These are phyloP conservation scores for Pseudogymnoascus sp. DNA, from an alignment of 2,329 filamentous ascomycete species.

Conservation along the genomic window DNA sequence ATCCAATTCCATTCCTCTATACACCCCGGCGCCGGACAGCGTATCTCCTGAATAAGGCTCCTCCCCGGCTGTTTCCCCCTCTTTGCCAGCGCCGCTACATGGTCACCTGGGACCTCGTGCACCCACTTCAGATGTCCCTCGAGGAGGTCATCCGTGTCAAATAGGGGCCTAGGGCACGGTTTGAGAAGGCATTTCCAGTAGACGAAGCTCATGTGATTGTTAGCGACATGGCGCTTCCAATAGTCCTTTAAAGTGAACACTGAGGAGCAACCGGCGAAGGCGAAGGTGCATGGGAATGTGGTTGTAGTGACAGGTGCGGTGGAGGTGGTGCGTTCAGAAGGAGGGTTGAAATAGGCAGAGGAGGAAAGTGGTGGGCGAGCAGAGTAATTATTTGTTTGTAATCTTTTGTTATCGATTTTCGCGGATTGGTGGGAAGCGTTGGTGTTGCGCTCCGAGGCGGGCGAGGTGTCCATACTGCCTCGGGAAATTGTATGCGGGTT, in stretches of 20 bases:
- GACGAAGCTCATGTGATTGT: slow-evolving; percentile 69
- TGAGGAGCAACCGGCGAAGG: slow-evolving; percentile 66
- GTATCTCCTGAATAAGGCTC: neutral
- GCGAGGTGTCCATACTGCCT: neutral
- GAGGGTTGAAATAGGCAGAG: neutral
- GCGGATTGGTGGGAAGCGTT: neutral
- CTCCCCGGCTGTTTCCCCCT: neutral
- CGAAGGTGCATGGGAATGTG: slow-evolving; percentile 58
- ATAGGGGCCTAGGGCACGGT: slow-evolving; percentile 35
- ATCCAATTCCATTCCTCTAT: neutral
- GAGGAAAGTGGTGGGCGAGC: neutral
- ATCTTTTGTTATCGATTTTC: neutral
- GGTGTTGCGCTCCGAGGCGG: neutral
- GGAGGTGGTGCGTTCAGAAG: neutral
- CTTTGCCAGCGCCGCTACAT: neutral
- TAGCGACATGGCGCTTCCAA: slow-evolving; percentile 84
- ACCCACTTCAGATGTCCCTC: slow-evolving; percentile 82
- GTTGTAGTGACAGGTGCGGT: neutral
- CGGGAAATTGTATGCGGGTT: neutral
- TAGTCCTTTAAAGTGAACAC: slow-evolving; percentile 82
- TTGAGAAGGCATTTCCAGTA: slow-evolving; percentile 63
- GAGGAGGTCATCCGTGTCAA: slow-evolving; percentile 90
- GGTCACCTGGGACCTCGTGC: slow-evolving; percentile 54
- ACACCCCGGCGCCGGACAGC: neutral
- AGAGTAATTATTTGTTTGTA: neutral